Percentiles rank a stretch among this genome's conserved stretches.
phyloP scores from a whole-genome alignment of 495 filamentous ascomycete genomes.

The Opeltia flavorubescens region DNA sequence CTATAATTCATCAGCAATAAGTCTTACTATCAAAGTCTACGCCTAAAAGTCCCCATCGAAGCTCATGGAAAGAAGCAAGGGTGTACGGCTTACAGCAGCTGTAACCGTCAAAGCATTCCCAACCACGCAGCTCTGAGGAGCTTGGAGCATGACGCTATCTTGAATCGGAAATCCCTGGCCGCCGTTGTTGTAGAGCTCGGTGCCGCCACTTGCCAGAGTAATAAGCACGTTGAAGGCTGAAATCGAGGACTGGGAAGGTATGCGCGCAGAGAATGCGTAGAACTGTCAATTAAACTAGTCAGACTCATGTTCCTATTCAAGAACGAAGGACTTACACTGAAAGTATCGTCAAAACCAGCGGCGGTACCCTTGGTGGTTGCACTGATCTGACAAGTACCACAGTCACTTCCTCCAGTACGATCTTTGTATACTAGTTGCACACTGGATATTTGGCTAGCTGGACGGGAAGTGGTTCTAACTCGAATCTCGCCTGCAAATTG shows the following conservation, averaged over 20 bases:
- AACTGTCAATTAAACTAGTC: conserved; percentile 17
- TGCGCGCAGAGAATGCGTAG: conserved; percentile 20
- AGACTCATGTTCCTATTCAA: too few species aligned
- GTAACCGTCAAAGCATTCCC: conserved; percentile 19
- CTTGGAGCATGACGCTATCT: conserved; percentile 25
- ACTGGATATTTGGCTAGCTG: conserved; percentile 15
- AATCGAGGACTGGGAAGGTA: conserved; percentile 21
- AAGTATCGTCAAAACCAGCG: conserved; percentile 44
- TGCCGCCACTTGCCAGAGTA: conserved; percentile 11
- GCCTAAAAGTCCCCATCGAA: too few species aligned
- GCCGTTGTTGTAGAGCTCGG: conserved; percentile 22
- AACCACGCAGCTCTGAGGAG: conserved; percentile 23
- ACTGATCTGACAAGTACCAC: conserved; percentile 27
- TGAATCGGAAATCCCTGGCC: conserved; percentile 23
- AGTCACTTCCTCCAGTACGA: conserved; percentile 19
- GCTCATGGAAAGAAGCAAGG: too few species aligned
- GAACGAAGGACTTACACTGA: conserved; percentile 38
- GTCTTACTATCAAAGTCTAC: too few species aligned
- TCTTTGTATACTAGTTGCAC: conserved; percentile 25
- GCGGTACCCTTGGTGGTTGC: conserved; percentile 31
- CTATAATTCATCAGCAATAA: conserved; percentile 15
- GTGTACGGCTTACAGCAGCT: conserved; percentile 21
- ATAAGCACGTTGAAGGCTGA: conserved; percentile 26
- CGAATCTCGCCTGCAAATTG: conserved; percentile 26
- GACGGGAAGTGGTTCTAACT: conserved; percentile 21